Evolutionary conservation across 1,284 basidiomycete species (phyloP).

Genomic region (Coniophora puteana): DNA sequence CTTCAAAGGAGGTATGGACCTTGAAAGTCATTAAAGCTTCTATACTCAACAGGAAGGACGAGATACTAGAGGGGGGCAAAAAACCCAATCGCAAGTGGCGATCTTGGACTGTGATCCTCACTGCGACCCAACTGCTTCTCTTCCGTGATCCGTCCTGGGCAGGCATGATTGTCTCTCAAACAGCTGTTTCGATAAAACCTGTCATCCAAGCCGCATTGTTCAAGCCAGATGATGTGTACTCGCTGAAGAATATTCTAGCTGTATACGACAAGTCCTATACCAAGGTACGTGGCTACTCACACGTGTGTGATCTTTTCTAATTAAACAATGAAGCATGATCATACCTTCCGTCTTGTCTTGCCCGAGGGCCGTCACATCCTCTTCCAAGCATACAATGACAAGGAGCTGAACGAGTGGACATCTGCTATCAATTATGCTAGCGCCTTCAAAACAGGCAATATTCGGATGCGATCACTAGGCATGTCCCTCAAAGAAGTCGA

Average conservation of each 20-base stretch:
- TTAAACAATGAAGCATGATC: slow-evolving; percentile 45
- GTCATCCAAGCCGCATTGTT: slow-evolving; percentile 58
- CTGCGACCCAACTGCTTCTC: slow-evolving; percentile 88
- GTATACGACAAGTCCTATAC: slow-evolving; percentile 76
- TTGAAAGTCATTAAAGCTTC: slow-evolving; percentile 85
- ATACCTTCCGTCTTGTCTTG: slow-evolving; percentile 80
- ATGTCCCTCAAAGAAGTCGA: slow-evolving; percentile 71
- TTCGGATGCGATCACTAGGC: slow-evolving; percentile 75
- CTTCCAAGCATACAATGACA: slow-evolving; percentile 70
- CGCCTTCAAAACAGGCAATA: slow-evolving; percentile 83
- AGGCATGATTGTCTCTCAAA: slow-evolving; percentile 51
- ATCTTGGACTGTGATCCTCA: slow-evolving; percentile 82
- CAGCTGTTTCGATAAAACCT: slow-evolving; percentile 35
- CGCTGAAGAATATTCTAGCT: slow-evolving; percentile 77
- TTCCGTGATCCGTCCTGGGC: slow-evolving; percentile 85
- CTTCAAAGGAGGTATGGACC: slow-evolving; percentile 37
- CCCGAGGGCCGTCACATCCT: slow-evolving; percentile 79
- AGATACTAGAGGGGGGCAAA: slow-evolving; percentile 72
- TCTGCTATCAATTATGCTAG: slow-evolving; percentile 93
- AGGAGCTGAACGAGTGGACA: slow-evolving; percentile 91
- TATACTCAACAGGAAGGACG: slow-evolving; percentile 82
- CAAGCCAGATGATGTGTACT: slow-evolving; percentile 85
- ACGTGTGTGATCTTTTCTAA: slow-evolving; percentile 5
- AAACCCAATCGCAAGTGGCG: slow-evolving; percentile 88
- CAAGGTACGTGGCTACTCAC: slow-evolving; percentile 46